Evolutionary conservation across 148 eudicot species (phyloP).

Genomic region (Talinum fruticosum): DNA sequence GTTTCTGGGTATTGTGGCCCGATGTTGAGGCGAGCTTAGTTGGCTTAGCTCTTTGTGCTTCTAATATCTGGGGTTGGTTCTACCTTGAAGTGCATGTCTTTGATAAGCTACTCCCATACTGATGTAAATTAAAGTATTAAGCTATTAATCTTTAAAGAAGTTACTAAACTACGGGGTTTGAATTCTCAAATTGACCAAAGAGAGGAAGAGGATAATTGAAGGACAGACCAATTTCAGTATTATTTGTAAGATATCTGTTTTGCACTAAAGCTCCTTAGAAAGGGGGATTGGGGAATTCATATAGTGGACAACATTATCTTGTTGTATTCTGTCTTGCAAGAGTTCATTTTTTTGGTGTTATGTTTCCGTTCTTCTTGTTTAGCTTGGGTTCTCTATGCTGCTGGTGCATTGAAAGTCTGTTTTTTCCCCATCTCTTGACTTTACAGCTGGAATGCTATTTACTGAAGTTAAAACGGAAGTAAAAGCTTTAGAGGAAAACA

Average conservation of each 20-base stretch:
- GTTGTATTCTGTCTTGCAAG: not conserved
- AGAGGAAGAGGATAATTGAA: not conserved
- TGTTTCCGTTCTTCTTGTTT: not conserved
- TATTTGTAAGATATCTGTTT: not conserved
- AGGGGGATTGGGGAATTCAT: not conserved
- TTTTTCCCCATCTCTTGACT: not conserved
- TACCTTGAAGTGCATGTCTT: not conserved
- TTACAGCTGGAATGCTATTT: constrained; percentile 88
- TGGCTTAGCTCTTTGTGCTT: not conserved
- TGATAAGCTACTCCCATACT: too few relatives aligned
- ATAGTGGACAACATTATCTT: not conserved
- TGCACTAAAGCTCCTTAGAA: not conserved
- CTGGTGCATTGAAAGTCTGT: constrained; percentile 13
- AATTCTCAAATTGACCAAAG: not conserved
- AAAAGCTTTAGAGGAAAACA: constrained; percentile 76
- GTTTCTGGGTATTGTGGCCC: not conserved
- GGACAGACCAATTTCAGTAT: not conserved
- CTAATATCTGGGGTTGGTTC: not conserved
- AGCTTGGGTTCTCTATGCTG: not conserved
- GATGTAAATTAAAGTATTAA: not conserved
- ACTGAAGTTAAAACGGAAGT: constrained; percentile 60
- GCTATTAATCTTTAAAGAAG: not conserved
- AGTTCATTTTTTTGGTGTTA: not conserved
- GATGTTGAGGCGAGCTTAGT: not conserved
- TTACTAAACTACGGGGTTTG: not conserved